Conservation (phyloP, 2,329 filamentous ascomycete genomes). For the Neocatenulostroma microsporum region DNA sequence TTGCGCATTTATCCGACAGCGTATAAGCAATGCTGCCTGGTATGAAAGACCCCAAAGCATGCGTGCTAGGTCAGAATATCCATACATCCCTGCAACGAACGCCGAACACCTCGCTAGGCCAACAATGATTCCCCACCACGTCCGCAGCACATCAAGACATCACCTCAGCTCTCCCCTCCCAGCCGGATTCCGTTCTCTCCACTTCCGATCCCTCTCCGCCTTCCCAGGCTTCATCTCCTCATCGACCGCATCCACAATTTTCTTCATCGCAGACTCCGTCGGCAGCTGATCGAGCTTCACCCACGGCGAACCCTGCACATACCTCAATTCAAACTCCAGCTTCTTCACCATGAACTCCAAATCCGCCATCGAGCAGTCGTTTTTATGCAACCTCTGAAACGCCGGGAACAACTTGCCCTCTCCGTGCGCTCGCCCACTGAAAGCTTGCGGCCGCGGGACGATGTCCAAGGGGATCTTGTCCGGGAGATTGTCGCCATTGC, state of each 20-base stretch:
- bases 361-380: constrained; percentile 69
- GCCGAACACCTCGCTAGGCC: neutral
- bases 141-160: constrained; percentile 1
- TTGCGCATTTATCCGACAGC: too few relatives aligned
- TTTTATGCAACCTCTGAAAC: constrained; percentile 54
- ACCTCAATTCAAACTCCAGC: constrained; percentile 77
- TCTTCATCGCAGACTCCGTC: constrained; percentile 53
- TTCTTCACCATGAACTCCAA: constrained; percentile 68
- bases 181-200: constrained; percentile 39
- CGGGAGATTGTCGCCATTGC: constrained; percentile 61
- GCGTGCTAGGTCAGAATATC: too few relatives aligned
- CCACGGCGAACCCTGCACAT: constrained; percentile 76
- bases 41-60: too few relatives aligned
- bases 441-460: constrained; percentile 80
- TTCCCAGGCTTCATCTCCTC: constrained; percentile 45
- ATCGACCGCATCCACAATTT: constrained; percentile 61
- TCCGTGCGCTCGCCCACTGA: constrained; percentile 66
- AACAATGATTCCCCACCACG: neutral
- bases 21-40: too few relatives aligned
- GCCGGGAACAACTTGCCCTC: constrained; percentile 69
- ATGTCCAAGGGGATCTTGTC: constrained; percentile 64
- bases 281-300: constrained; percentile 78
- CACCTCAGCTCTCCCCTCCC: constrained; percentile 35
- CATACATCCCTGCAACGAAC: neutral
- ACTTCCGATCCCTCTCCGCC: constrained; percentile 38